Conservation (phyloP, 2,329 filamentous ascomycete species). For the Xylariaceae sp. region DNA sequence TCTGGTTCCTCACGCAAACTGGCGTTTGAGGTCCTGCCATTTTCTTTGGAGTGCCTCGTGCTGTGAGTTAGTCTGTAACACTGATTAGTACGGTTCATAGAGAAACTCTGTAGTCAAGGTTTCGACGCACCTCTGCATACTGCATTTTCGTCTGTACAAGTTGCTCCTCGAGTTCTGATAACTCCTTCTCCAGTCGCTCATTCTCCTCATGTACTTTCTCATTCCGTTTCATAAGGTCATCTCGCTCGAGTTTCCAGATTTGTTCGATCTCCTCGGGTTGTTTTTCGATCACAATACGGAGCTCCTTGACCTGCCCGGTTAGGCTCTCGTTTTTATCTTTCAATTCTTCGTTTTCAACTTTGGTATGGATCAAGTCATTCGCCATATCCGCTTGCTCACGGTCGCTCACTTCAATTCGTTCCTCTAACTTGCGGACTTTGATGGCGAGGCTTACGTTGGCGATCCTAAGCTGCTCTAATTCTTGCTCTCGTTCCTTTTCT, state of each 20-base stretch:
- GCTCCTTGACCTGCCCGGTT: slow-evolving; percentile 81
- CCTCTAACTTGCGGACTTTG: slow-evolving; percentile 84
- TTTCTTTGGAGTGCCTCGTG: slow-evolving; percentile 78
- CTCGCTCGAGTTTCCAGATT: slow-evolving; percentile 82
- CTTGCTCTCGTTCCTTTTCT: slow-evolving; percentile 82
- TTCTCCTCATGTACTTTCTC: slow-evolving; percentile 95
- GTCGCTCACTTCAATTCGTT: slow-evolving; percentile 86
- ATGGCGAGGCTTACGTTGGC: slow-evolving; percentile 72
- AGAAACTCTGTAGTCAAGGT: neutral
- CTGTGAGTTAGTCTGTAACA: slow-evolving; percentile 68
- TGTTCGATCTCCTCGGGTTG: slow-evolving; percentile 90
- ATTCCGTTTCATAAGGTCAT: slow-evolving; percentile 90
- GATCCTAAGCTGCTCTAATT: slow-evolving; percentile 75
- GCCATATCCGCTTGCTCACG: slow-evolving; percentile 89
- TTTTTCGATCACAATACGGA: slow-evolving; percentile 85
- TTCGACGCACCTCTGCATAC: slow-evolving; percentile 84
- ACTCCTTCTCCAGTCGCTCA: slow-evolving; percentile 82
- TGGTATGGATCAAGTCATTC: slow-evolving; percentile 88
- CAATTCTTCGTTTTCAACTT: slow-evolving; percentile 91
- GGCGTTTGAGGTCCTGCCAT: slow-evolving; percentile 75
- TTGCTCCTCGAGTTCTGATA: slow-evolving; percentile 90
- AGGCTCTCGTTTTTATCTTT: slow-evolving; percentile 89
- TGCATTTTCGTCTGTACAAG: slow-evolving; percentile 94
- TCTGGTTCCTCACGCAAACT: slow-evolving; percentile 53
- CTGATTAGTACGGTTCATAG: slow-evolving; percentile 10